Evolutionary conservation across 768 basidiomycete species (phyloP), one percentile per base, ranked within the genome.

Genomic region (Serendipita indica): DNA sequence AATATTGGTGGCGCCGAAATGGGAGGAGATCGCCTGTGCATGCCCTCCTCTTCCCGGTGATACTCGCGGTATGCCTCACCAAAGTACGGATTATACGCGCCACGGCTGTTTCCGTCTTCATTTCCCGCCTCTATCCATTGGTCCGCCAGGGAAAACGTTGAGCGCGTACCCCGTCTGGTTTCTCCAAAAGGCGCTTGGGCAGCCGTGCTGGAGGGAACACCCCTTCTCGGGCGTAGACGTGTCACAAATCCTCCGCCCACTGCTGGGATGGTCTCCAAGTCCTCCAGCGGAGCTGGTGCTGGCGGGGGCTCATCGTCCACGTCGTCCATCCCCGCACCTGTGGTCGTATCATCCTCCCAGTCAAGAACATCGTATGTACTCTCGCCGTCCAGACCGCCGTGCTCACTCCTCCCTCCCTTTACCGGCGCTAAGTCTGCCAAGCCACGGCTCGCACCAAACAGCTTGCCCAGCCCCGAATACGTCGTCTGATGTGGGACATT

Each of bases 171-270:
- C n/a, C n/a, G n/a, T n/a, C n/a, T n/a, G n/a, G n/a, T n/a, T n/a
- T n/a, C n/a, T n/a, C n/a, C n/a, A n/a, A n/a, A n/a, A n/a, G n/a
- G n/a, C n/a, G n/a, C n/a, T n/a, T n/a, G n/a, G n/a, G n/a, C n/a
- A n/a, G n/a, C n/a, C n/a, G n/a, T n/a, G n/a, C n/a, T n/a, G n/a
- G n/a, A n/a, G n/a, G n/a, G n/a, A n/a, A n/a, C n/a, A n/a, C n/a
- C n/a, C n/a, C n/a, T n/a, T n/a, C n/a, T n/a, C n/a, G n/a, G n/a
- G 3, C 91, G 75, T 0, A 93, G 93, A 13, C 89, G 81, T 7
- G 84, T 85, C 63, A 96, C 79, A 0, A 79, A 83, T 0, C 92
- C 92, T 13, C 91, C 91, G 16, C 93, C 92, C 3, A 96, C 85
- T 2, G 93, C 92, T 12, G 92, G 89, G 33, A 92, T 81, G 1